Percentiles rank a stretch among this genome's conserved stretches.
Evolutionary conservation across 208 protist species (phyloP).

Genomic region (Leishmania aethiopica): DNA sequence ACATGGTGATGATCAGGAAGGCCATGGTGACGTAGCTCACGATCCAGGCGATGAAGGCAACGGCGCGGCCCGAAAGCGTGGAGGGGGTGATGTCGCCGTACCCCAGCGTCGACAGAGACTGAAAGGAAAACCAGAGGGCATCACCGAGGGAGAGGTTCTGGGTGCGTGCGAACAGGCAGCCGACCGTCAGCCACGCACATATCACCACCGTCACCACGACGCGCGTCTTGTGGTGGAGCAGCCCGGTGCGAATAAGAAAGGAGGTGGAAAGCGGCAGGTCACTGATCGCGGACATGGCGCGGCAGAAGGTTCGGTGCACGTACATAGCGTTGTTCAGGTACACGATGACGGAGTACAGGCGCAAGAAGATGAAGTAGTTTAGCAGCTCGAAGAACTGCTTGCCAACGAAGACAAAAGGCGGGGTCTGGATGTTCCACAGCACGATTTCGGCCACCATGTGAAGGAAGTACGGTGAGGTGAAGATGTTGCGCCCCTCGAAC

Average conservation of each 20-base stretch:
- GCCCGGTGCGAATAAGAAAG: slow-evolving; percentile 70
- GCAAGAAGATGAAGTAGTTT: slow-evolving; percentile 75
- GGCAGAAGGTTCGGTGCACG: slow-evolving; percentile 70
- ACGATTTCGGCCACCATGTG: slow-evolving; percentile 66
- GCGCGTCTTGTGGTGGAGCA: slow-evolving; percentile 45
- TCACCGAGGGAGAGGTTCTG: slow-evolving; percentile 47
- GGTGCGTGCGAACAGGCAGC: slow-evolving; percentile 55
- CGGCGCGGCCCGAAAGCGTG: slow-evolving; percentile 44
- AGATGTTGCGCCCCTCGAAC: slow-evolving; percentile 59
- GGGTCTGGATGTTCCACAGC: slow-evolving; percentile 77
- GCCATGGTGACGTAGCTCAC: slow-evolving; percentile 52
- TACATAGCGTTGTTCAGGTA: slow-evolving; percentile 77
- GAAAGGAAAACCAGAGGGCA: slow-evolving; percentile 80
- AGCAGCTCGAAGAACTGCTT: slow-evolving; percentile 54
- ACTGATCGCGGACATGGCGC: slow-evolving; percentile 60
- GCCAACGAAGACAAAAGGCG: slow-evolving; percentile 54
- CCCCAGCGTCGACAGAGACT: slow-evolving; percentile 74
- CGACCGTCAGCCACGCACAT: slow-evolving; percentile 49
- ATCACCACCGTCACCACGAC: slow-evolving; percentile 33
- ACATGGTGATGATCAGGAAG: slow-evolving; percentile 25
- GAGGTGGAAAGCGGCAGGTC: slow-evolving; percentile 52
- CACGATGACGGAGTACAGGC: slow-evolving; percentile 67
- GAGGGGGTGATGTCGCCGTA: slow-evolving; percentile 78
- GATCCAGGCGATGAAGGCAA: slow-evolving; percentile 58
- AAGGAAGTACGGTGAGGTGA: slow-evolving; percentile 72